Conservation (phyloP, 371 early-diverging fungal genomes). For the Mortierella polycephala region DNA sequence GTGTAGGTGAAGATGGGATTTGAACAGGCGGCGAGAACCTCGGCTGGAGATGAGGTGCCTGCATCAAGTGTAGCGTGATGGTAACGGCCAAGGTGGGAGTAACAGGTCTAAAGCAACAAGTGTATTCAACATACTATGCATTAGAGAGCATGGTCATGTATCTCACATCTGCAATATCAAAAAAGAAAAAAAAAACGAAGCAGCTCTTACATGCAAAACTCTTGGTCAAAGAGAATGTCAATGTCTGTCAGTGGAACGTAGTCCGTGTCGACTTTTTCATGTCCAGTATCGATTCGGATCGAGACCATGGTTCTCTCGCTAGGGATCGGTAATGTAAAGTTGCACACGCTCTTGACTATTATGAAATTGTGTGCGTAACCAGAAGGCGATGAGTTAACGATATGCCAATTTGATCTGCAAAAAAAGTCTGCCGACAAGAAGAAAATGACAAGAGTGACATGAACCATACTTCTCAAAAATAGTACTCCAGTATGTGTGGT, state of each 20-base stretch:
- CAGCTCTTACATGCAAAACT: slow-evolving; percentile 39
- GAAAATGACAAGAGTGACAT: not conserved
- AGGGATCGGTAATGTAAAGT: slow-evolving; percentile 20
- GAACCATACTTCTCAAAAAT: slow-evolving; percentile 23
- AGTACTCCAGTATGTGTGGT: slow-evolving; percentile 28
- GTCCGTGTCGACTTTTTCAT: slow-evolving; percentile 42
- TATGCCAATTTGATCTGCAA: too few species aligned
- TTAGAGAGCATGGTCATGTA: too few species aligned
- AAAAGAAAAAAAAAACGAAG: not conserved
- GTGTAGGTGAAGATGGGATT: not conserved
- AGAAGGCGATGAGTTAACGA: not conserved
- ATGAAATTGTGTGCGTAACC: not conserved
- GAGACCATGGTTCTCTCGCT: slow-evolving; percentile 27
- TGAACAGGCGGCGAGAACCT: slow-evolving; percentile 1
- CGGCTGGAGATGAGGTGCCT: slow-evolving; percentile 34
- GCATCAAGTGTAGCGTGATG: slow-evolving; percentile 42
- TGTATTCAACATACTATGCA: too few species aligned
- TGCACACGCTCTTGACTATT: slow-evolving; percentile 13
- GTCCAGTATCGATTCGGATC: slow-evolving; percentile 38
- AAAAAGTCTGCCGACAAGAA: not conserved
- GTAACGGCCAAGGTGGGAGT: slow-evolving; percentile 12
- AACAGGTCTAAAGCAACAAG: slow-evolving; percentile 20
- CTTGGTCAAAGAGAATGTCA: slow-evolving; percentile 36
- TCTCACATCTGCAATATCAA: too few species aligned
- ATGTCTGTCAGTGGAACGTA: slow-evolving; percentile 20